phyloP scores from a whole-genome alignment of 371 early-diverging fungal species.

The Choanephora cucurbitarum region DNA sequence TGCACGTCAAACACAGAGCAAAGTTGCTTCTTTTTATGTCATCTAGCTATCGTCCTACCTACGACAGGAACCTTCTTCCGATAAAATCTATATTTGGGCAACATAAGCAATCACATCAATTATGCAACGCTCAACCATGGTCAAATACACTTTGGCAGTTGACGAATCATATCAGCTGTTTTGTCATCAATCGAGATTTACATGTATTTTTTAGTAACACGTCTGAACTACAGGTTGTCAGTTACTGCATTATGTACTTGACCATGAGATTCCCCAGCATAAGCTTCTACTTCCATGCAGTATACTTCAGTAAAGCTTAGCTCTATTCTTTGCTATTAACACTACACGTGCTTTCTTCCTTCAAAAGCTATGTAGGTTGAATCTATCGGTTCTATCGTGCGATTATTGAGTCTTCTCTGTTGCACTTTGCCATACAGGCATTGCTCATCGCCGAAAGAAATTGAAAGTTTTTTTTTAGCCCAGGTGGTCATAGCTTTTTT shows the following conservation, averaged over 20 bases:
- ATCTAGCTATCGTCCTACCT: constrained; percentile 13
- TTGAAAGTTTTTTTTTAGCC: background rate
- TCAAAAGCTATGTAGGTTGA: background rate
- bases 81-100: constrained; percentile 4
- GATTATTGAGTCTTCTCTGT: constrained; percentile 12
- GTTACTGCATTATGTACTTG: too few relatives aligned
- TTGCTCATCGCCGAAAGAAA: constrained; percentile 3
- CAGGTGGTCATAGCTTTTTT: constrained; percentile 19
- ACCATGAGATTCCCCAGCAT: too few relatives aligned
- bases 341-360: constrained; percentile 13
- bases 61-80: constrained; percentile 1
- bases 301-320: too few relatives aligned
- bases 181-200: too few relatives aligned
- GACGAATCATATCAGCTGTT: too few relatives aligned
- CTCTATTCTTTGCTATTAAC: background rate
- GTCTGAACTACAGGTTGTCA: too few relatives aligned
- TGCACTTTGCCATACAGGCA: constrained; percentile 11
- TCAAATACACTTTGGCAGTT: too few relatives aligned
- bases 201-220: too few relatives aligned
- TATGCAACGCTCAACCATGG: too few relatives aligned
- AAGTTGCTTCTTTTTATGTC: constrained; percentile 10
- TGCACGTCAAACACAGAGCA: constrained; percentile 15
- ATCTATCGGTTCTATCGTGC: constrained; percentile 10
- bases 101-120: too few relatives aligned
- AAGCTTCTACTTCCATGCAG: too few relatives aligned